phyloP scores from a whole-genome alignment of 208 protist genomes.

The Leishmania amazonensis region DNA sequence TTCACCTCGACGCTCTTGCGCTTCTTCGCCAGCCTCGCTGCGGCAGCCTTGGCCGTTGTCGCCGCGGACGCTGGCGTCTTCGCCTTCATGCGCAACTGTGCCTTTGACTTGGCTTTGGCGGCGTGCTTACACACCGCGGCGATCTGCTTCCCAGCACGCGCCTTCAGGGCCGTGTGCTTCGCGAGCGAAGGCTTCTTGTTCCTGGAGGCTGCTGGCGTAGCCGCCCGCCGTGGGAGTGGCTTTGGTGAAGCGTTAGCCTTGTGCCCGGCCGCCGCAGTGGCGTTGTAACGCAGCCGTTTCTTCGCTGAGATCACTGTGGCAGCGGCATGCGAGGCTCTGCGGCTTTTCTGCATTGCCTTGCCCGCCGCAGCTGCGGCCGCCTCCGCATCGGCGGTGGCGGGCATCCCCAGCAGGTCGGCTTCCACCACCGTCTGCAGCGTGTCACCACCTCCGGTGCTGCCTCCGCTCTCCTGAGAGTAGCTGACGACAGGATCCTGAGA shows the following conservation, averaged over 20 bases:
- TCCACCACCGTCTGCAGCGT: slow-evolving; percentile 13
- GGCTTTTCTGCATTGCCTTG: background rate
- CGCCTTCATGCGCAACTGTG: background rate
- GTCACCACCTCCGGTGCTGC: slow-evolving; percentile 1
- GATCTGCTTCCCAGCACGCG: background rate
- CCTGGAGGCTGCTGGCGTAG: background rate
- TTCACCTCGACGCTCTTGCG: background rate
- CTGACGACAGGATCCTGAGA: slow-evolving; percentile 12
- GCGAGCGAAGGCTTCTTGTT: slow-evolving; percentile 8
- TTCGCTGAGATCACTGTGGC: background rate
- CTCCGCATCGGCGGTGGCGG: slow-evolving; percentile 39
- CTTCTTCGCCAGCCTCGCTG: background rate
- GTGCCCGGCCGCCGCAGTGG: background rate
- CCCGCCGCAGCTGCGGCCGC: slow-evolving; percentile 13
- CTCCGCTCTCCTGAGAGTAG: slow-evolving; percentile 16
- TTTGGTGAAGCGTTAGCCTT: background rate
- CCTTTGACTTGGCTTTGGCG: background rate
- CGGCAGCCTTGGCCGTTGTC: background rate
- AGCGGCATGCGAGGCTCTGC: background rate
- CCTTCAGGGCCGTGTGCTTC: slow-evolving; percentile 15
- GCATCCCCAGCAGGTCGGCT: slow-evolving; percentile 33
- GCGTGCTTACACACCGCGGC: background rate
- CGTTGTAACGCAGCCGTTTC: background rate
- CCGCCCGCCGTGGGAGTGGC: background rate
- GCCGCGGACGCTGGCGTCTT: background rate